Conservation (phyloP, 129 eudicot species). For the Helichrysum umbraculigerum region DNA sequence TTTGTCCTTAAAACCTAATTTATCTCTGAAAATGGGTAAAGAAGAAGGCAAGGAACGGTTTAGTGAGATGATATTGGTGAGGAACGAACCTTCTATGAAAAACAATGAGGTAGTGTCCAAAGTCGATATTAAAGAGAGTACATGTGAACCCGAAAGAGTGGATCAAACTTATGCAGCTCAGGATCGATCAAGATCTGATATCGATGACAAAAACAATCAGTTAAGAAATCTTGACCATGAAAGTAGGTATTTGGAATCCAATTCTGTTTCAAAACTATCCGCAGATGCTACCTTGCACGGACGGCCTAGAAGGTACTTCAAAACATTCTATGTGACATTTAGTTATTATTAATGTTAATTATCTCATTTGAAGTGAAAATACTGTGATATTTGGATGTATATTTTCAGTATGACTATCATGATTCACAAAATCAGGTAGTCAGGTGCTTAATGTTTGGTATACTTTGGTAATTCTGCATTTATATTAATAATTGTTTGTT, state of each 20-base stretch:
- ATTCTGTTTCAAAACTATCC: slow-evolving; percentile 24
- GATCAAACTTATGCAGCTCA: slow-evolving; percentile 33
- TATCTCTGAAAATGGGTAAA: slow-evolving; percentile 64
- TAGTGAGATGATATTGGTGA: slow-evolving; percentile 67
- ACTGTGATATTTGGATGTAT: background rate
- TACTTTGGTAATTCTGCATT: background rate
- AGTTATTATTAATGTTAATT: background rate
- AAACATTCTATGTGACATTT: background rate
- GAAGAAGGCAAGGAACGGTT: slow-evolving; percentile 55
- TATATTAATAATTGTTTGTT: too few species aligned
- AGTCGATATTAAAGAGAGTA: slow-evolving; percentile 23
- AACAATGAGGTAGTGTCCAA: slow-evolving; percentile 21
- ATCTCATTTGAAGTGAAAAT: background rate
- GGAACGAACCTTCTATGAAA: slow-evolving; percentile 41
- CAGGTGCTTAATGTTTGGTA: background rate
- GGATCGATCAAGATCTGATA: slow-evolving; percentile 23
- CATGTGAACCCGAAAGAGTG: slow-evolving; percentile 4
- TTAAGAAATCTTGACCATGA: slow-evolving; percentile 37
- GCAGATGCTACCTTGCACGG: slow-evolving; percentile 52
- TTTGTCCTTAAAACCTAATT: slow-evolving; percentile 60
- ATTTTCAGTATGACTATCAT: background rate
- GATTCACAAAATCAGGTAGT: background rate
- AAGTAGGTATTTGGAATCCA: slow-evolving; percentile 15
- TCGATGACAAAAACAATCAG: slow-evolving; percentile 21
- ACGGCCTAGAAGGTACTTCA: slow-evolving; percentile 69